A percentile compares a stretch with the other conserved stretches of the same genome.
phyloP scores from a whole-genome alignment of 73 alveolate genomes.

The Paramecium sexaurelia region DNA sequence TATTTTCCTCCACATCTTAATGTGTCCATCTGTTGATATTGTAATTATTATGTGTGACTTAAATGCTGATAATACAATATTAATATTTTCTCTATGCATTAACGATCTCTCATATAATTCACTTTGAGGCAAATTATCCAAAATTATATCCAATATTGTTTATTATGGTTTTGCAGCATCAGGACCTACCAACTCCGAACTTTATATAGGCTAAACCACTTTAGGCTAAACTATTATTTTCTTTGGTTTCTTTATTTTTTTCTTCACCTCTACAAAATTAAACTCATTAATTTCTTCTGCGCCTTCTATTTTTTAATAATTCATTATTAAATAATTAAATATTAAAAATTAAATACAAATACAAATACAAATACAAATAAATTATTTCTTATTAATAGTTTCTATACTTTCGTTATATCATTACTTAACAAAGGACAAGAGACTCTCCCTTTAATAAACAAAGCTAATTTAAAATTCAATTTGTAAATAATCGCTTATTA shows the following conservation, averaged over 20 bases:
- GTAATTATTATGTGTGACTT: slow-evolving; percentile 84
- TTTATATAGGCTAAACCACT: not conserved
- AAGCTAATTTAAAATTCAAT: no score
- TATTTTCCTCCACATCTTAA: slow-evolving; percentile 92
- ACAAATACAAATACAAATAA: no score
- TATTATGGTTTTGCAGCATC: not conserved
- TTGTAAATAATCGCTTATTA: no score
- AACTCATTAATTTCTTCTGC: not conserved
- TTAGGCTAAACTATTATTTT: not conserved
- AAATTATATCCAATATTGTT: slow-evolving; percentile 33
- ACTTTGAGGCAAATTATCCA: slow-evolving; percentile 76
- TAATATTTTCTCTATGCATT: slow-evolving; percentile 83
- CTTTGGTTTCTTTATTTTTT: not conserved
- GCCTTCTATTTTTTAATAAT: slow-evolving; percentile 3
- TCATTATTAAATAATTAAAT: not conserved
- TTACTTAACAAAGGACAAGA: no score
- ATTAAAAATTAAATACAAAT: not conserved
- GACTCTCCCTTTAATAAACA: no score
- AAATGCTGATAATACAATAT: slow-evolving; percentile 72
- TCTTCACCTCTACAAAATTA: not conserved
- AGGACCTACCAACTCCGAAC: not conserved
- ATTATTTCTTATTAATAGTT: no score
- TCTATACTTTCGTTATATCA: no score
- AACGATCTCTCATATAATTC: slow-evolving; percentile 80
- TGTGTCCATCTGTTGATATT: slow-evolving; percentile 87